Evolutionary conservation across 805 yeast genomes (phyloP).

Genomic region (Lachancea quebecensis): DNA sequence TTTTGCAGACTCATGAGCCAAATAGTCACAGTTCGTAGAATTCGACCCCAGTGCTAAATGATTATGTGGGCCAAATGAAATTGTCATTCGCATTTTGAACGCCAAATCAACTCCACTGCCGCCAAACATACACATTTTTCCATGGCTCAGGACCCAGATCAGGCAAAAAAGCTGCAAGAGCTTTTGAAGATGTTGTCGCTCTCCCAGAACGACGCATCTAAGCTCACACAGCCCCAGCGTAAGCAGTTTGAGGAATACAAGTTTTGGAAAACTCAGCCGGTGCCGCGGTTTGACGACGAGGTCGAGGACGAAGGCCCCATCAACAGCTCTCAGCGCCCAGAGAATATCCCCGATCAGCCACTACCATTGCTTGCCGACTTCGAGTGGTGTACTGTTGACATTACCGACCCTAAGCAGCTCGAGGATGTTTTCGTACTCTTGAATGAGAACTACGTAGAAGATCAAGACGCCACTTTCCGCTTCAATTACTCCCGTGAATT

Average conservation of each 20-base stretch:
- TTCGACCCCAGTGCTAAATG: background rate
- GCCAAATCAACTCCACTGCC: background rate
- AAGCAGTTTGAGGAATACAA: constrained; percentile 83
- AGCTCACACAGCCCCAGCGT: constrained; percentile 49
- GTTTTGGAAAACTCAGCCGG: constrained; percentile 98
- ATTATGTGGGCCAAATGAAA: background rate
- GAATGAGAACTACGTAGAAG: constrained; percentile 91
- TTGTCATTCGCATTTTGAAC: background rate
- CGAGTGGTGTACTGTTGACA: constrained; percentile 82
- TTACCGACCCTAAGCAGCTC: constrained; percentile 47
- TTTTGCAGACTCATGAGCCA: too few relatives aligned
- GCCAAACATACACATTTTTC: background rate
- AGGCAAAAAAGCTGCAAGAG: constrained; percentile 37
- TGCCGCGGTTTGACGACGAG: constrained; percentile 64
- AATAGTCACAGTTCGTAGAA: background rate
- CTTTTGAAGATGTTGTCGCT: constrained; percentile 38
- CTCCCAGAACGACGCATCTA: constrained; percentile 36
- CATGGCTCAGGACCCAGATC: constrained; percentile 17
- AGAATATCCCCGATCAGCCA: constrained; percentile 65
- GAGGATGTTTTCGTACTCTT: constrained; percentile 74
- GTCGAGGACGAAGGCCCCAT: constrained; percentile 75
- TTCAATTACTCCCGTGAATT: constrained; percentile 81
- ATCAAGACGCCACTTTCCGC: constrained; percentile 83
- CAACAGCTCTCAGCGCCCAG: constrained; percentile 58
- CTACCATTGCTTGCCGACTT: constrained; percentile 68